Evolutionary conservation across 495 filamentous ascomycete genomes (phyloP).

Genomic region (Pseudoneurospora amorphoporcata): DNA sequence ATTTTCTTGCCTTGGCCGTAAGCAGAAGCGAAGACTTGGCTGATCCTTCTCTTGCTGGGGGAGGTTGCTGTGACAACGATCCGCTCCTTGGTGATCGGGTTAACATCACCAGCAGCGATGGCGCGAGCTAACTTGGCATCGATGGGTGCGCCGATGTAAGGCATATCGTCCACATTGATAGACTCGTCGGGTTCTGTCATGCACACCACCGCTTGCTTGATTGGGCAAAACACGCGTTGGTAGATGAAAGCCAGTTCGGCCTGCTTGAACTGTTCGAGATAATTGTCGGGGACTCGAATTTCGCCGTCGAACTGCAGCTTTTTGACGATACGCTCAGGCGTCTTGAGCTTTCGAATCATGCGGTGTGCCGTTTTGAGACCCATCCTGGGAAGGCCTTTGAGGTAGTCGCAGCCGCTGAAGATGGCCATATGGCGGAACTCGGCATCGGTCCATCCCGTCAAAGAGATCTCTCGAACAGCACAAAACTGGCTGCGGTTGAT

Average conservation of each 20-base stretch:
- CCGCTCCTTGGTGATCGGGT: slow-evolving; percentile 76
- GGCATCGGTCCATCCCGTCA: slow-evolving; percentile 83
- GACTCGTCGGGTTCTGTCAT: slow-evolving; percentile 52
- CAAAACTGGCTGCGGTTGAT: slow-evolving; percentile 82
- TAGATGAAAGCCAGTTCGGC: slow-evolving; percentile 90
- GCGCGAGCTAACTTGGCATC: slow-evolving; percentile 57
- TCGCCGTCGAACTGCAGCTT: slow-evolving; percentile 82
- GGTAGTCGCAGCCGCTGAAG: slow-evolving; percentile 94
- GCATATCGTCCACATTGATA: slow-evolving; percentile 52
- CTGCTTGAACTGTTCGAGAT: slow-evolving; percentile 64
- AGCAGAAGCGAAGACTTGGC: slow-evolving; percentile 21
- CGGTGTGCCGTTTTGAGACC: slow-evolving; percentile 90
- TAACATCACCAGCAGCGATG: slow-evolving; percentile 74
- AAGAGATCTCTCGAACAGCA: slow-evolving; percentile 72
- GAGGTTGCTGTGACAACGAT: slow-evolving; percentile 36
- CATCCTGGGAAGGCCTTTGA: slow-evolving; percentile 70
- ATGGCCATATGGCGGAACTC: slow-evolving; percentile 96
- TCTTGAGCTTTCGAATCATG: slow-evolving; percentile 80
- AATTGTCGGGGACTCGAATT: slow-evolving; percentile 65
- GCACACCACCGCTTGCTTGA: slow-evolving; percentile 56
- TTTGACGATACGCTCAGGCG: slow-evolving; percentile 67
- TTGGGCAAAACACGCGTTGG: slow-evolving; percentile 86
- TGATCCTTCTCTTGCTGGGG: slow-evolving; percentile 31
- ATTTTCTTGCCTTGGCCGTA: slow-evolving; percentile 28
- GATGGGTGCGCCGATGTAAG: slow-evolving; percentile 68